phyloP scores from a whole-genome alignment of 306 rosid genomes.

The Vachellia collinsii region DNA sequence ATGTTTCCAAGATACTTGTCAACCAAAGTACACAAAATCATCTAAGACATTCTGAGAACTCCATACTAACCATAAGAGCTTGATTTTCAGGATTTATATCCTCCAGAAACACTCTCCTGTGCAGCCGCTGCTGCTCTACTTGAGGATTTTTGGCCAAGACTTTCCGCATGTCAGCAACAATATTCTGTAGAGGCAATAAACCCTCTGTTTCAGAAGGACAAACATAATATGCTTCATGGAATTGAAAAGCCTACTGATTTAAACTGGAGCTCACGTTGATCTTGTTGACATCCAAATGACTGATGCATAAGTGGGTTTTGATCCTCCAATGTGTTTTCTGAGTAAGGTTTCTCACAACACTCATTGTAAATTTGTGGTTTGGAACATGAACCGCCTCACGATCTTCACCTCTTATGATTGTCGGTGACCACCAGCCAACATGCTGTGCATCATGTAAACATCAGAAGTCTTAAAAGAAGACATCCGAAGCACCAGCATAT shows the following conservation, averaged over 20 bases:
- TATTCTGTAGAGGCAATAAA: slow-evolving; percentile 60
- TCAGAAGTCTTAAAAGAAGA: neutral
- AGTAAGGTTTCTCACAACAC: slow-evolving; percentile 84
- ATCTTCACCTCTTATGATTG: slow-evolving; percentile 86
- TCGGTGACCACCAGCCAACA: slow-evolving; percentile 17
- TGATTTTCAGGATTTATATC: slow-evolving; percentile 80
- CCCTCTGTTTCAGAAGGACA: slow-evolving; percentile 19
- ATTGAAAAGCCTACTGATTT: slow-evolving; percentile 12
- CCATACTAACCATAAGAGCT: slow-evolving; percentile 82
- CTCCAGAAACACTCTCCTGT: slow-evolving; percentile 95
- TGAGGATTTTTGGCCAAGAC: slow-evolving; percentile 96
- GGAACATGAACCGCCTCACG: slow-evolving; percentile 99
- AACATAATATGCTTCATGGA: slow-evolving; percentile 24
- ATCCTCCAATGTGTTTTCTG: slow-evolving; percentile 98
- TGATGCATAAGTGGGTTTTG: slow-evolving; percentile 89
- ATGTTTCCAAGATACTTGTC: neutral
- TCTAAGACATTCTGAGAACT: slow-evolving; percentile 14
- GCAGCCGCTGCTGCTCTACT: slow-evolving; percentile 93
- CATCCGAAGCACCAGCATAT: neutral
- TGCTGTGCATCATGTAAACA: neutral
- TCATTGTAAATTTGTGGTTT: slow-evolving; percentile 93
- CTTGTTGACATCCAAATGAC: slow-evolving; percentile 91
- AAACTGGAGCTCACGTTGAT: slow-evolving; percentile 67
- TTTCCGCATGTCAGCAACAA: slow-evolving; percentile 97
- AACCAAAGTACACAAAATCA: neutral